These are phyloP conservation scores for Penstemon davidsonii DNA, from an alignment of 257 asterid species.

Conservation along the genomic window DNA sequence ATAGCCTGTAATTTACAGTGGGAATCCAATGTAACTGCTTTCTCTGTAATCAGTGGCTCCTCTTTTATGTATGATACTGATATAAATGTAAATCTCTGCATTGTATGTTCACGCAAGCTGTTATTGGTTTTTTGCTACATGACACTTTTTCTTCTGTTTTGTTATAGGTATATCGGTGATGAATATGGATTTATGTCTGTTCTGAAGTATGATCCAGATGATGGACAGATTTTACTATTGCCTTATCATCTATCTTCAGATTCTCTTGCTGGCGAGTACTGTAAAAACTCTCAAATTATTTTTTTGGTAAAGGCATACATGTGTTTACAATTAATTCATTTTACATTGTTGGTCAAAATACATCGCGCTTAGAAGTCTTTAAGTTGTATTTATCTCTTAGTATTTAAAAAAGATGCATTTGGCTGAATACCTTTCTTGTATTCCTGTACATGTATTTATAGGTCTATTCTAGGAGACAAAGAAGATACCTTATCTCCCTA, in stretches of 20 bases:
- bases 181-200: constrained; percentile 75
- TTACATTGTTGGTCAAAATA: constrained; percentile 9
- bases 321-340: constrained; percentile 8
- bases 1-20: constrained; percentile 69
- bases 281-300: neutral
- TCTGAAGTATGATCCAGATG: constrained; percentile 56
- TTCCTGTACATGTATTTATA: too few relatives aligned
- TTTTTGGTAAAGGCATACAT: constrained; percentile 11
- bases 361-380: constrained; percentile 5
- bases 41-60: constrained; percentile 83
- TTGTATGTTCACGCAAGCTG: constrained; percentile 15
- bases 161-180: constrained; percentile 79
- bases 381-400: constrained; percentile 17
- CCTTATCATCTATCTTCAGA: constrained; percentile 68
- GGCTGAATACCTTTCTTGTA: too few relatives aligned
- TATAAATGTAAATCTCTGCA: constrained; percentile 26
- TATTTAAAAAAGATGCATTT: too few relatives aligned
- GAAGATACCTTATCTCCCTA: too few relatives aligned
- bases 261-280: constrained; percentile 59
- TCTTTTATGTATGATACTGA: constrained; percentile 63
- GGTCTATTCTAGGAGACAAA: too few relatives aligned
- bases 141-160: constrained; percentile 33
- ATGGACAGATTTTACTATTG: constrained; percentile 51
- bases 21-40: constrained; percentile 86
- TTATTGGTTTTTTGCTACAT: constrained; percentile 18